Evolutionary conservation across 805 yeast genomes (phyloP).

Genomic region (Lipomyces orientalis): DNA sequence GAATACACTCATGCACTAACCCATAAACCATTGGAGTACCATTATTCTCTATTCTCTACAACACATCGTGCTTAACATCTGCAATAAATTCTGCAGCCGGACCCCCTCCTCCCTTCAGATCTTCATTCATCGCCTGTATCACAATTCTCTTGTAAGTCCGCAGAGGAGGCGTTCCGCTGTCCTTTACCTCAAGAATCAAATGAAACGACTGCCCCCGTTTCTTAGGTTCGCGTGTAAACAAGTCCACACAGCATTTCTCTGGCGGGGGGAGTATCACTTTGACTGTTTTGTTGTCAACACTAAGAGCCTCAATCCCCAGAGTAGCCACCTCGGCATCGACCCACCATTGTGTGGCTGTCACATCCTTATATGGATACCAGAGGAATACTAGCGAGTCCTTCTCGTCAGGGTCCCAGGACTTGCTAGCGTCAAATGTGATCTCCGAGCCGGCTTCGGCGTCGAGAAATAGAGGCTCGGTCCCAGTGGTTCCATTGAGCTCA

Average conservation of each 20-base stretch:
- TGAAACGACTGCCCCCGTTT: constrained; percentile 6
- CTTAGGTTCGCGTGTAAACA: background rate
- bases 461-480: constrained; percentile 6
- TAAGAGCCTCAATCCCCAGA: constrained; percentile 4
- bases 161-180: constrained; percentile 1
- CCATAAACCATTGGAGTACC: no score
- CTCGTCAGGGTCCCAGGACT: constrained; percentile 16
- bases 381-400: constrained; percentile 12
- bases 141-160: background rate
- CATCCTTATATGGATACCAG: constrained; percentile 13
- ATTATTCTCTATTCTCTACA: background rate
- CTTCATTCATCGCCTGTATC: constrained; percentile 5
- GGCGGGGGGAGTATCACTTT: background rate
- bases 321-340: constrained; percentile 6
- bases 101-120: background rate
- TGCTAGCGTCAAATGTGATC: constrained; percentile 12
- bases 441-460: background rate
- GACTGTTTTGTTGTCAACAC: background rate
- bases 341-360: constrained; percentile 8
- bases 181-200: constrained; percentile 6
- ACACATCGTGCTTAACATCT: background rate
- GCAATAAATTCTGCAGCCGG: background rate
- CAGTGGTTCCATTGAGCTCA: constrained; percentile 7
- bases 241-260: constrained; percentile 5
- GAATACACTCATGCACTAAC: no score